Conservation (phyloP, 1,284 basidiomycete species). For the Singerocomus inundabilis region DNA sequence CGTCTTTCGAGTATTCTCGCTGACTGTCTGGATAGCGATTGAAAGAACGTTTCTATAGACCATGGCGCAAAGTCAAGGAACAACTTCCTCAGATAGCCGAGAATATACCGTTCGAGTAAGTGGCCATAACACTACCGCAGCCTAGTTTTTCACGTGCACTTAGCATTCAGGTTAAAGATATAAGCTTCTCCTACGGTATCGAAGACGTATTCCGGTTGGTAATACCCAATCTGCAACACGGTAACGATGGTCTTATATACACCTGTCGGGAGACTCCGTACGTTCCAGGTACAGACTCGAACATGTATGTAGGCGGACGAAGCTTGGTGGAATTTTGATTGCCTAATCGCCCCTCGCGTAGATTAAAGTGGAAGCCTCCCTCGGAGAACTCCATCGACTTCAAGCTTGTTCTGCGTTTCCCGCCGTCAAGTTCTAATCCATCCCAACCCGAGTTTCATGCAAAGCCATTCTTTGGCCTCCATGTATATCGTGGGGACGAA, state of each 20-base stretch:
- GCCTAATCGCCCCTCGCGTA: slow-evolving; percentile 33
- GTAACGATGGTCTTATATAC: slow-evolving; percentile 96
- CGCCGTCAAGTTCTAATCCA: slow-evolving; percentile 56
- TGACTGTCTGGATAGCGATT: slow-evolving; percentile 59
- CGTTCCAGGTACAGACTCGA: slow-evolving; percentile 84
- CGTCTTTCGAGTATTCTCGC: not conserved
- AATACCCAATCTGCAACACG: slow-evolving; percentile 89
- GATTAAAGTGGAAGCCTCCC: slow-evolving; percentile 98
- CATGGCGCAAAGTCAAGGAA: slow-evolving; percentile 70
- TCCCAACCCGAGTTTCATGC: slow-evolving; percentile 74
- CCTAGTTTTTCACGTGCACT: slow-evolving; percentile 9
- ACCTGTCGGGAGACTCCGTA: slow-evolving; percentile 89
- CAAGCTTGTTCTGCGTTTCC: slow-evolving; percentile 90
- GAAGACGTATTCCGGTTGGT: slow-evolving; percentile 83
- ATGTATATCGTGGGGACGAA: slow-evolving; percentile 76
- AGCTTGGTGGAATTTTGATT: slow-evolving; percentile 1
- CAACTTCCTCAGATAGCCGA: slow-evolving; percentile 66
- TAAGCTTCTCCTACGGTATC: slow-evolving; percentile 87
- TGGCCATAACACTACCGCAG: slow-evolving; percentile 16
- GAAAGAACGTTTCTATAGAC: slow-evolving; percentile 79
- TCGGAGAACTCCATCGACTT: slow-evolving; percentile 99
- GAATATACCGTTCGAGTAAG: slow-evolving; percentile 84
- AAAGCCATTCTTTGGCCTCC: slow-evolving; percentile 85
- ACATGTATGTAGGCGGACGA: slow-evolving; percentile 80
- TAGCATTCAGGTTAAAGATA: slow-evolving; percentile 86